Conservation (phyloP, 2,329 filamentous ascomycete species). For the Penicillium polonicum region DNA sequence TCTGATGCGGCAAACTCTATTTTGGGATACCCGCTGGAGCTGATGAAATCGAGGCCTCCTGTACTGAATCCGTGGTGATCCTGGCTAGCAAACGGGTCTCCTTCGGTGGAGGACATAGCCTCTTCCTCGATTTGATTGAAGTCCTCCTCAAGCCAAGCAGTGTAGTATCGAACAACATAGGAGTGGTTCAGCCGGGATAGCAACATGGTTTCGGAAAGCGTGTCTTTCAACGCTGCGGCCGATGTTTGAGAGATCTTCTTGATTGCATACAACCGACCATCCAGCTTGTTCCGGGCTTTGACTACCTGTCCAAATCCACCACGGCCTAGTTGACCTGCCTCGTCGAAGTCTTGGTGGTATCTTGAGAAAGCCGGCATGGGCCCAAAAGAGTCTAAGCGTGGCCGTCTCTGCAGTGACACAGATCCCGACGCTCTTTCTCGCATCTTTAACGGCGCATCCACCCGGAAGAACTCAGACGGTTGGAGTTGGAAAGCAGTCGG, state of each 20-base stretch:
- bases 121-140: slow-evolving; percentile 42
- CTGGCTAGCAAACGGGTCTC: slow-evolving; percentile 46
- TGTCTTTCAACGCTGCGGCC: slow-evolving; percentile 58
- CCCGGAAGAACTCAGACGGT: slow-evolving; percentile 51
- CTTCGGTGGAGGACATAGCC: slow-evolving; percentile 52
- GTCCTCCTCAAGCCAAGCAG: slow-evolving; percentile 85
- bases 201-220: slow-evolving; percentile 81
- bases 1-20: slow-evolving; percentile 68
- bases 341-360: slow-evolving; percentile 85
- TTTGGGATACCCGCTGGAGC: slow-evolving; percentile 73
- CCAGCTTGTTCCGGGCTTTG: slow-evolving; percentile 89
- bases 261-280: slow-evolving; percentile 90
- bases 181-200: slow-evolving; percentile 93
- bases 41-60: slow-evolving; percentile 88
- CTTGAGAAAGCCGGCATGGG: slow-evolving; percentile 62
- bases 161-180: slow-evolving; percentile 84
- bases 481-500: slow-evolving; percentile 75
- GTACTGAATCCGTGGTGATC: slow-evolving; percentile 60
- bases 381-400: slow-evolving; percentile 63
- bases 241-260: slow-evolving; percentile 92
- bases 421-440: slow-evolving; percentile 45
- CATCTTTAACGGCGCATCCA: slow-evolving; percentile 39
- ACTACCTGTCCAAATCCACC: slow-evolving; percentile 96
- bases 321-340: slow-evolving; percentile 83
- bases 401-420: slow-evolving; percentile 49